Base-by-base conservation (phyloP, 345 rosid genomes). In the Hibiscus trionum region DNA sequence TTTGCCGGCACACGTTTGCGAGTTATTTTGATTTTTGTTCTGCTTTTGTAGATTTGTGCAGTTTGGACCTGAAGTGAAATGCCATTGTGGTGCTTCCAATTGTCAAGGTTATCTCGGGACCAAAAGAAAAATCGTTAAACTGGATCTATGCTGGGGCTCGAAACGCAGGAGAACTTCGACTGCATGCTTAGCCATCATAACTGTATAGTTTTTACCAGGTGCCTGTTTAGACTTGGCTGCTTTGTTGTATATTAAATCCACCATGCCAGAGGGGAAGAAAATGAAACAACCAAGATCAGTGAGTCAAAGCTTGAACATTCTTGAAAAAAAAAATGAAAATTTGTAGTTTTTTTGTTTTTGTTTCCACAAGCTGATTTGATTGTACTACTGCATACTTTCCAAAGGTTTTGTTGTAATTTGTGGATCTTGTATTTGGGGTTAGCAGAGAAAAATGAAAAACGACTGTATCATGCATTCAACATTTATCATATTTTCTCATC, bases 61-160 rank as follows among this genome's bases (percentile, higher is more conserved):
- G 80, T 93, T 91, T 76, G 98, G 98, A 70, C 86, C 94, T 4
- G 98, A 93, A 77, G 98, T 87, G 74, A 84, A 77, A 82, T 93
- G 98, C 76, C 72, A 84, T n/a, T 93, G 98, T 70, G 93, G 97
- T 12, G 87, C 97, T 27, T 33, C 80, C 33, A 85, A 86, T 58
- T 93, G 96, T 75, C 96, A 91, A 55, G 97, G 96, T 26, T 86
- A 76, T 76, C 93, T 93, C 4, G 97, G 97, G 61, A 83, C 83
- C 71, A 90, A 85, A 80, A 87, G 70, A 74, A 93, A 91, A 83
- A 79, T 88, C 14, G 69, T 77, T 49, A 86, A 74, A 72, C 56
- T 86, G 62, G 84, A 82, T 66, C 72, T 84, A 7, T 77, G 87
- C 81, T 94, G 98, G 98, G 98, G 97, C 73, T 84, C 90, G 7